Conservation (phyloP, 192 early-diverging fungal species). For the Phlyctochytrium planicorne region DNA sequence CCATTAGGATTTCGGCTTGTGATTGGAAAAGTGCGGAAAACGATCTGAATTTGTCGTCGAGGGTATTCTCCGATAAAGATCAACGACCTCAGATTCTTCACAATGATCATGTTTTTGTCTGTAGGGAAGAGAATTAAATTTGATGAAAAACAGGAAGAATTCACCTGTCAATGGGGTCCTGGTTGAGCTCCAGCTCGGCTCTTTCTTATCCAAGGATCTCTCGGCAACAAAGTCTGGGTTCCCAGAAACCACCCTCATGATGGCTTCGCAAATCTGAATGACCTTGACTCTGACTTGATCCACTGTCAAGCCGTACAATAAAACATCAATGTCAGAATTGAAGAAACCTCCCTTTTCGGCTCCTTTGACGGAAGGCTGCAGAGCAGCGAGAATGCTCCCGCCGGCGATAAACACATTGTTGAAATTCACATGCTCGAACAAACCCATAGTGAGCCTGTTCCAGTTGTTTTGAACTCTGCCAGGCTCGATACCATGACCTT, state of each 20-base stretch:
- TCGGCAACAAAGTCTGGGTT: too few species aligned
- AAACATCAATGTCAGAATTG: conserved; percentile 33
- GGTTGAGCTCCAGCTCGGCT: too few species aligned
- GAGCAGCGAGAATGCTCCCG: conserved; percentile 13
- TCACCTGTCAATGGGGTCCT: too few species aligned
- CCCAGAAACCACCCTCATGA: neutral
- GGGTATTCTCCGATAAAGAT: too few species aligned
- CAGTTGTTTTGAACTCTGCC: neutral
- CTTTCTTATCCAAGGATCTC: too few species aligned
- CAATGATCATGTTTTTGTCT: neutral
- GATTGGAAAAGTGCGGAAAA: conserved; percentile 31
- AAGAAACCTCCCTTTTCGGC: conserved; percentile 12
- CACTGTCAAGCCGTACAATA: too few species aligned
- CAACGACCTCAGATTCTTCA: neutral
- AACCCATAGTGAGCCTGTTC: neutral
- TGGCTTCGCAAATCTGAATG: neutral
- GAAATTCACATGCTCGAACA: neutral
- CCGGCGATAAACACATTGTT: conserved; percentile 15
- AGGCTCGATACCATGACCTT: too few species aligned
- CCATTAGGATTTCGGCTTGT: conserved; percentile 33
- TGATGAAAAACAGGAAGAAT: too few species aligned
- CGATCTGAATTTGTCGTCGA: conserved; percentile 28
- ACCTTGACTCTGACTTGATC: neutral
- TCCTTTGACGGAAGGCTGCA: conserved; percentile 11
- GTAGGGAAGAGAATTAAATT: neutral